Evolutionary conservation across 768 basidiomycete genomes (phyloP).

Genomic region (Naganishia antarctica): DNA sequence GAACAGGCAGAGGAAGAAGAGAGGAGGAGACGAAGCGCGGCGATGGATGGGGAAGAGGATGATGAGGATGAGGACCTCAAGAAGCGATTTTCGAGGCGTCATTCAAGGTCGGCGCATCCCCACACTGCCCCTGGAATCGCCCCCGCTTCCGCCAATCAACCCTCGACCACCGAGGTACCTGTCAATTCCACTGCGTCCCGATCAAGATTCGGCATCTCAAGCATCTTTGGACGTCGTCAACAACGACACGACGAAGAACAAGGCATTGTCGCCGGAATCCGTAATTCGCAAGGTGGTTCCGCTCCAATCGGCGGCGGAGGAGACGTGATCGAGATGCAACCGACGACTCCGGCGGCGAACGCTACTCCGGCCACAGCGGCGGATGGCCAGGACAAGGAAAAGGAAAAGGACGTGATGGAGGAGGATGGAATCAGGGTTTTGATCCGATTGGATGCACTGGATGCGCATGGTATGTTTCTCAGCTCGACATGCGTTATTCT

Average conservation of each 20-base stretch:
- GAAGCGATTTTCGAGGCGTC: constrained; percentile 52
- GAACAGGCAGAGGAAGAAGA: constrained; percentile 22
- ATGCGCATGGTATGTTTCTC: constrained; percentile 62
- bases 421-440: constrained; percentile 67
- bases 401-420: constrained; percentile 45
- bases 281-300: constrained; percentile 20
- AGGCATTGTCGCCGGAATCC: constrained; percentile 25
- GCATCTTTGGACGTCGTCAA: constrained; percentile 6
- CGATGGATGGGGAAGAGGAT: constrained; percentile 25
- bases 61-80: constrained; percentile 49
- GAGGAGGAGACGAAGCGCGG: constrained; percentile 2
- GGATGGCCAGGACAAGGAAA: constrained; percentile 49
- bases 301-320: neutral
- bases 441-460: constrained; percentile 75
- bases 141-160: neutral
- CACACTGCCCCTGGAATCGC: neutral
- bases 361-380: neutral
- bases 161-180: neutral
- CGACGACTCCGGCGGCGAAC: neutral
- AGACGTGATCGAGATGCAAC: constrained; percentile 29
- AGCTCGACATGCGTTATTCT: neutral
- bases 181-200: neutral
- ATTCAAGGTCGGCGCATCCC: constrained; percentile 54
- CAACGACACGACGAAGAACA: constrained; percentile 17
- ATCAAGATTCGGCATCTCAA: constrained; percentile 10